These are phyloP conservation scores for Apophysomyces sp. DNA, from an alignment of 371 early-diverging fungal genomes.

Conservation along the genomic window DNA sequence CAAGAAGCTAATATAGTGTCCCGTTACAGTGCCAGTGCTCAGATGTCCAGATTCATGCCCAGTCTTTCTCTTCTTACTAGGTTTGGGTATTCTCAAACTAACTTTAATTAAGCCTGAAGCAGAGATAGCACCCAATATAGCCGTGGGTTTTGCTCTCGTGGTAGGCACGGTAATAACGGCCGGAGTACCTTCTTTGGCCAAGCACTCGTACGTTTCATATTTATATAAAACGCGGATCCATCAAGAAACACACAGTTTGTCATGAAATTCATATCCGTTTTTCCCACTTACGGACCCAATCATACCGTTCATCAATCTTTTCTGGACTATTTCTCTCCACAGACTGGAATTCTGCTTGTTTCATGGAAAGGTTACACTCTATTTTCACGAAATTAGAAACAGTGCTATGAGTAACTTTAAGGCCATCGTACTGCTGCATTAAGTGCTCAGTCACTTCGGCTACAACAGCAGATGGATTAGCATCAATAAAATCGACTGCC, in stretches of 20 bases:
- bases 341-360: neutral
- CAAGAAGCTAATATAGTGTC: too few species aligned
- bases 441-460: too few species aligned
- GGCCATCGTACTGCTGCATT: too few species aligned
- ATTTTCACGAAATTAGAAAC: neutral
- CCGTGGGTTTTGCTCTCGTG: conserved; percentile 8
- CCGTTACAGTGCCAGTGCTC: too few species aligned
- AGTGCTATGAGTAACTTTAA: too few species aligned
- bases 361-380: neutral
- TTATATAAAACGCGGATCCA: too few species aligned
- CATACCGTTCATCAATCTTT: conserved; percentile 8
- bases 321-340: neutral
- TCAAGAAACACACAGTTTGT: too few species aligned
- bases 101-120: conserved; percentile 13
- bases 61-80: conserved; percentile 8
- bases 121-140: conserved; percentile 15
- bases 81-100: conserved; percentile 9
- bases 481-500: too few species aligned
- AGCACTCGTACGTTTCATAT: too few species aligned
- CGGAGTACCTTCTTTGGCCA: too few species aligned
- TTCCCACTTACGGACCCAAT: conserved; percentile 9
- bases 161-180: conserved; percentile 12
- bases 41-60: conserved; percentile 2
- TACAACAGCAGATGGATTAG: too few species aligned
- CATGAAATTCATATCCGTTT: conserved; percentile 5